Conservation (phyloP, 441 rosid species). For the Daphne laureola region DNA sequence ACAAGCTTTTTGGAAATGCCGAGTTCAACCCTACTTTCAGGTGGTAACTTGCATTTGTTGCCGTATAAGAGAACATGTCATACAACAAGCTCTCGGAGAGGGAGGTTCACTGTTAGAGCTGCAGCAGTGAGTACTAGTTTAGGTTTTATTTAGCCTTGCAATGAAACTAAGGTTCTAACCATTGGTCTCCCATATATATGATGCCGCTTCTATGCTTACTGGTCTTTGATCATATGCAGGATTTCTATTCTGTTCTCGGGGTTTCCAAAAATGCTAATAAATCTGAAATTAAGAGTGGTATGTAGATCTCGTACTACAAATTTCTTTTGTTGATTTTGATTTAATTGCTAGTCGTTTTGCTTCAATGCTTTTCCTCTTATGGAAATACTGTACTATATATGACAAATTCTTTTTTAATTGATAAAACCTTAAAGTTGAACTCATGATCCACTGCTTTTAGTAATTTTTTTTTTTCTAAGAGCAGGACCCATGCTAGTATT, state of each 20-base stretch:
- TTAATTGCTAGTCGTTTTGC: background rate
- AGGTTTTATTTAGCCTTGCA: conserved; percentile 9
- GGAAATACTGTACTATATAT: no score
- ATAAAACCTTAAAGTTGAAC: no score
- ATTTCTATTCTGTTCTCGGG: conserved; percentile 86
- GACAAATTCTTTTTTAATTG: no score
- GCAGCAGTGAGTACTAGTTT: conserved; percentile 56
- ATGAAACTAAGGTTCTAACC: conserved; percentile 2
- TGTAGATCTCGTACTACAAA: conserved; percentile 7
- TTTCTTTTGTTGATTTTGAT: conserved; percentile 9
- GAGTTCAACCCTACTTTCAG: conserved; percentile 62
- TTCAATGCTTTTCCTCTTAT: no score
- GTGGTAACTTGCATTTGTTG: conserved; percentile 43
- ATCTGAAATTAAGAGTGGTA: conserved; percentile 96
- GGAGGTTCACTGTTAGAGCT: conserved; percentile 75
- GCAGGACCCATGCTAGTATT: no score
- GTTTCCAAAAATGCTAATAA: conserved; percentile 85
- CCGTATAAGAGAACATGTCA: conserved; percentile 35
- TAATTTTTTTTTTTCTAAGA: no score
- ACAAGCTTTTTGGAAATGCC: conserved; percentile 44
- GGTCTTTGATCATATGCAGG: conserved; percentile 39
- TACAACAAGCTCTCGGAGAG: conserved; percentile 38
- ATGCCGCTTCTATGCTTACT: background rate
- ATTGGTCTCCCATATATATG: background rate
- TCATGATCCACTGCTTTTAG: no score